Evolutionary conservation across 352 stramenopile genomes (phyloP), one percentile per base, ranked within the genome.

Genomic region (Elongisporangium prolatum): DNA sequence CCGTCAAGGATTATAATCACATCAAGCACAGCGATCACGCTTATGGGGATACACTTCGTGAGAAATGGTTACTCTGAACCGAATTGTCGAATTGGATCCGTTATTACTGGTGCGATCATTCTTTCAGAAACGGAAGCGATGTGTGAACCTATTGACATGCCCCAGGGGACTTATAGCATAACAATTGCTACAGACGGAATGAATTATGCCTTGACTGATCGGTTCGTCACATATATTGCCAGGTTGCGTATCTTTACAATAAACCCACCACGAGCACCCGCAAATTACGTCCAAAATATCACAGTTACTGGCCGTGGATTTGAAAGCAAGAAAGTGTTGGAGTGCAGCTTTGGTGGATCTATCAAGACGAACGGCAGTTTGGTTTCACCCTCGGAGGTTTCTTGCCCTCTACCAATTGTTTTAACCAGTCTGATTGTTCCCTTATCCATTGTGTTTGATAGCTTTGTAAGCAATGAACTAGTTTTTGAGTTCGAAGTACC

Each of bases 121-220:
- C 14, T 60, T 24, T 80, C 71, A 18, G 21, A 68, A 16, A 77
- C 65, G 0, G 50, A 63, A 58, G 48, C 56, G 4, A 9, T 63
- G 3, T 80, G 71, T 51, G 14, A 22, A 1, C 28, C 63, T 9
- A 50, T 54, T 8, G 48, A 54, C 24, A 52, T 61, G 21, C 7
- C 22, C 1, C 48, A 59, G 24, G 65, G 73, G 3, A 21, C 50
- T 3, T 73, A 83, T 48, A 13, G 37, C 2, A 50, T 80, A 11
- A 71, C 68, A 10, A 16, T 83, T 0, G 73, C 73, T 0, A 80
- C 63, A 21, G 73, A 80, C 21, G 73, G 68, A 47, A 21, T 69
- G n/a, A 80, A 75, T 37, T 75, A 68, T 21, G 60, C 67, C 6
- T 17, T 21, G 20, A 75, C 68, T 9, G 13, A 50, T 11, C 28